phyloP scores from a whole-genome alignment of 148 eudicot species.

The Fagopyrum tataricum region DNA sequence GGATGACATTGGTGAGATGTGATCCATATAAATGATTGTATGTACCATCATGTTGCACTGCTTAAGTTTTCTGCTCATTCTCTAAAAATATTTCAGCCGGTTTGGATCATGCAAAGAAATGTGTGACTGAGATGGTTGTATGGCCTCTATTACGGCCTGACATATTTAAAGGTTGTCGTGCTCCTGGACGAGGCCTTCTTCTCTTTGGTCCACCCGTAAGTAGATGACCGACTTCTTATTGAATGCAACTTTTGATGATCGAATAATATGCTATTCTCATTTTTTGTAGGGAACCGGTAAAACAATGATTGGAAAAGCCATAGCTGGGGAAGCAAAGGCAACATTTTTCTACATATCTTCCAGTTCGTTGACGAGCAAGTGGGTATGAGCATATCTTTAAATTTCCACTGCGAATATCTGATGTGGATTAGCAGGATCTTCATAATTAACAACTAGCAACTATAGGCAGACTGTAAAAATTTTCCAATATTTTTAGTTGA shows the following conservation, averaged over 20 bases:
- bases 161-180: slow-evolving; percentile 96
- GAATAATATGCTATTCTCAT: not conserved
- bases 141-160: slow-evolving; percentile 98
- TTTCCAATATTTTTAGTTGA: not conserved
- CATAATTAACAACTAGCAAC: not conserved
- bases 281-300: slow-evolving; percentile 82
- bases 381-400: slow-evolving; percentile 48
- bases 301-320: slow-evolving; percentile 97
- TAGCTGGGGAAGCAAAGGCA: slow-evolving; percentile 97
- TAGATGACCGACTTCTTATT: slow-evolving; percentile 9
- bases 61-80: slow-evolving; percentile 12
- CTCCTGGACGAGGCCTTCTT: slow-evolving; percentile 99
- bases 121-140: slow-evolving; percentile 97
- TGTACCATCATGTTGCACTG: not conserved
- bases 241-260: not conserved
- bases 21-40: not conserved
- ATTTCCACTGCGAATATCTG: not conserved
- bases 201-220: slow-evolving; percentile 98
- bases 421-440: not conserved
- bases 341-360: slow-evolving; percentile 95
- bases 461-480: not conserved
- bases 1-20: slow-evolving; percentile 84
- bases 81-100: slow-evolving; percentile 55
- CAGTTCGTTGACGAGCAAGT: slow-evolving; percentile 94
- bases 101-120: slow-evolving; percentile 93